Percentiles rank a stretch among this genome's conserved stretches.
Evolutionary conservation across 768 basidiomycete species (phyloP).

Genomic region (Hygrocybe punicea): DNA sequence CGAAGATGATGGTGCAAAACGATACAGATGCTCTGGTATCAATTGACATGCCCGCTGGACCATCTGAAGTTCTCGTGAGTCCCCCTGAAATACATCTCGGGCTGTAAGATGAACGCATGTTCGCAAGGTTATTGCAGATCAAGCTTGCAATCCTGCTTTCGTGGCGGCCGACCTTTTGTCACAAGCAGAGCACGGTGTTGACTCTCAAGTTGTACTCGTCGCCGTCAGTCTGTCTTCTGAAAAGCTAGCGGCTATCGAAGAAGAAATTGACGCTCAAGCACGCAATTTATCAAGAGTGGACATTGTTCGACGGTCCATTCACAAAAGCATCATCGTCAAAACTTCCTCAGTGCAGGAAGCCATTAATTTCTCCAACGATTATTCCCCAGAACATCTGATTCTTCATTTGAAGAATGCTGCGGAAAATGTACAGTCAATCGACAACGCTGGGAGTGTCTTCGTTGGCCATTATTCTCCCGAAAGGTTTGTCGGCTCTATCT

Average conservation of each 20-base stretch:
- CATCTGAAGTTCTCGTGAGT: conserved; percentile 93
- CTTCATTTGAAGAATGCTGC: conserved; percentile 76
- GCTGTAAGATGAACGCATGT: neutral
- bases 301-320: conserved; percentile 84
- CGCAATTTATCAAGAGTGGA: conserved; percentile 81
- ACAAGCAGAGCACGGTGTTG: conserved; percentile 96
- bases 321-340: conserved; percentile 87
- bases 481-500: conserved; percentile 54
- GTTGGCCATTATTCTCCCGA: conserved; percentile 94
- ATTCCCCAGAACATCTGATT: conserved; percentile 97
- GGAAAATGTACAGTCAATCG: conserved; percentile 58
- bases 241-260: conserved; percentile 71
- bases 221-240: conserved; percentile 63
- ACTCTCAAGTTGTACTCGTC: conserved; percentile 96
- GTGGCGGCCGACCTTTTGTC: conserved; percentile 96
- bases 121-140: conserved; percentile 85
- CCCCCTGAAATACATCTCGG: neutral
- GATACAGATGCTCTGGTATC: conserved; percentile 94
- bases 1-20: conserved; percentile 99
- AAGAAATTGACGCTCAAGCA: conserved; percentile 84
- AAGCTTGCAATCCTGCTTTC: conserved; percentile 79
- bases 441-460: conserved; percentile 96
- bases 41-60: conserved; percentile 99
- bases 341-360: conserved; percentile 67
- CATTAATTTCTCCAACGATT: conserved; percentile 89